These are phyloP conservation scores for Xylaria sp. DNA, from an alignment of 2,329 filamentous ascomycete genomes.

Conservation along the genomic window DNA sequence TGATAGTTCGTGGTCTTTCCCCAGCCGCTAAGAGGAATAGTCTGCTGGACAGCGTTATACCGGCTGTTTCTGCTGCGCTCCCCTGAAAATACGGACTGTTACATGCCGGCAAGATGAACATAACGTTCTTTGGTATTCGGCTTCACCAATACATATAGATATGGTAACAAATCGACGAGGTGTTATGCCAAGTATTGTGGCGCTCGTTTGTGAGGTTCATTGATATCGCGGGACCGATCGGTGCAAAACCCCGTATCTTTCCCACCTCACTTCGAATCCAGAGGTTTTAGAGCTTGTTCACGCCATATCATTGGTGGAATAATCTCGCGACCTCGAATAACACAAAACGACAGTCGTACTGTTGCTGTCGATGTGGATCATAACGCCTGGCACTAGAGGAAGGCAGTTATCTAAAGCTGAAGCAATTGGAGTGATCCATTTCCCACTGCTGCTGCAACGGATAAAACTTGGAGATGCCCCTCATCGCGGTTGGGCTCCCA, in stretches of 20 bases:
- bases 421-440: conserved; percentile 16
- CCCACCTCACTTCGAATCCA: conserved; percentile 21
- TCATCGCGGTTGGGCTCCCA: conserved; percentile 18
- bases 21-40: background rate
- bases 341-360: conserved; percentile 28
- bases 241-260: conserved; percentile 20
- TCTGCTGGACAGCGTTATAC: background rate
- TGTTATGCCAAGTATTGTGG: background rate
- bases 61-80: background rate
- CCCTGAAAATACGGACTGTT: background rate
- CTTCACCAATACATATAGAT: background rate
- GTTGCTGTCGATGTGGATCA: conserved; percentile 27
- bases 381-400: conserved; percentile 2
- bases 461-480: conserved; percentile 35
- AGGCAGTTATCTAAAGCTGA: conserved; percentile 11
- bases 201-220: conserved; percentile 9
- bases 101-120: conserved; percentile 2
- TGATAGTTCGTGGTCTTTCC: background rate
- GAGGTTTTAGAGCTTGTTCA: background rate
- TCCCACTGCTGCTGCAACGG: conserved; percentile 16
- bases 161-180: conserved; percentile 14
- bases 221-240: background rate
- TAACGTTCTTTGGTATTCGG: background rate
- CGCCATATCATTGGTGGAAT: conserved; percentile 52
- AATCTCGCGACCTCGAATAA: conserved; percentile 45